A percentile compares a stretch with the other conserved stretches of the same genome.
These are phyloP conservation scores for Austroboletus olivaceoglutinosus DNA, from an alignment of 1,284 basidiomycete species.

Conservation along the genomic window DNA sequence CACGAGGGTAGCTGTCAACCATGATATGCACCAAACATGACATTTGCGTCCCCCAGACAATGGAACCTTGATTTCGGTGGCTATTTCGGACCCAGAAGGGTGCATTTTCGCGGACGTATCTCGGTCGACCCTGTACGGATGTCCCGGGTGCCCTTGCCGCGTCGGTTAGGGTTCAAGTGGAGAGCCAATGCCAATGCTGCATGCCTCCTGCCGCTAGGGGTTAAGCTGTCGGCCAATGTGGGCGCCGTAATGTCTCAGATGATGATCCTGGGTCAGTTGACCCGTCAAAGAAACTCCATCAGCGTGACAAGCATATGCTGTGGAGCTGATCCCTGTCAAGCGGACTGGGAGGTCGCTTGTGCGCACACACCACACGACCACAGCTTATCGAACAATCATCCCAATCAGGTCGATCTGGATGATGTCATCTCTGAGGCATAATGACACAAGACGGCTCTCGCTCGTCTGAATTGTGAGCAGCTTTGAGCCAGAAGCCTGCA, in stretches of 20 bases:
- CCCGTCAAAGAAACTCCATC: background rate
- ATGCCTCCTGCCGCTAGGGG: background rate
- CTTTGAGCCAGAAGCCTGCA: background rate
- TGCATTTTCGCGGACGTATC: constrained; percentile 11
- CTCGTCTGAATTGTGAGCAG: background rate
- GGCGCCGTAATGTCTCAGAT: background rate
- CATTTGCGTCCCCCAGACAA: constrained; percentile 6
- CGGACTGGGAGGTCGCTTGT: background rate
- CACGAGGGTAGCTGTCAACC: constrained; percentile 13
- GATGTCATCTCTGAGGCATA: background rate
- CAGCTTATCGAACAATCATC: background rate
- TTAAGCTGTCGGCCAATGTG: background rate
- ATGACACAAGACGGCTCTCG: background rate
- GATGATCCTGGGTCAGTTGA: background rate
- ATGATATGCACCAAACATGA: constrained; percentile 5
- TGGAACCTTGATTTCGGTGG: background rate
- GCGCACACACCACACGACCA: background rate
- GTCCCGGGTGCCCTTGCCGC: background rate
- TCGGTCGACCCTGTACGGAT: constrained; percentile 4
- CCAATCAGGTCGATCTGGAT: background rate
- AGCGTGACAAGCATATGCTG: background rate
- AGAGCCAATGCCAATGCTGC: background rate
- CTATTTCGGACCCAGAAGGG: constrained; percentile 4
- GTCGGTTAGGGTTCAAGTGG: background rate
- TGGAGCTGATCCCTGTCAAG: background rate